Conservation (phyloP, 177 flowering plant species). For the Vitis hybrid region DNA sequence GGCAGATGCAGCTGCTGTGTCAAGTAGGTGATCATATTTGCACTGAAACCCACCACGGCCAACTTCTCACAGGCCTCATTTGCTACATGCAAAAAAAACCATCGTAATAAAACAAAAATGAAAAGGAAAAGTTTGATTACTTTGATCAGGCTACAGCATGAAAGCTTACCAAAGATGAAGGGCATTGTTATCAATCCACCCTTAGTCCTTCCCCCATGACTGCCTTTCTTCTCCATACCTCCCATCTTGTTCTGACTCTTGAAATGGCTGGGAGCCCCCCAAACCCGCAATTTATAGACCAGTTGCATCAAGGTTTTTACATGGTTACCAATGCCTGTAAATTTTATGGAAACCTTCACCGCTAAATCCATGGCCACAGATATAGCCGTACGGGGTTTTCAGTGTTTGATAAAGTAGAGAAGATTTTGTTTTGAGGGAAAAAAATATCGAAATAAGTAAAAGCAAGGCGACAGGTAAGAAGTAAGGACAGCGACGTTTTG, state of each 20-base stretch:
- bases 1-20: constrained; percentile 79
- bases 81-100: constrained; percentile 40
- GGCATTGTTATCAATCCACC: constrained; percentile 88
- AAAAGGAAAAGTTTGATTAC: not conserved
- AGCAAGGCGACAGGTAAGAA: no score
- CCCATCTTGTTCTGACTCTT: constrained; percentile 10
- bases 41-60: constrained; percentile 81
- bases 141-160: not conserved
- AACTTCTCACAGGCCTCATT: constrained; percentile 87
- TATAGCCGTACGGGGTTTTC: no score
- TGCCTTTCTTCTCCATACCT: constrained; percentile 26
- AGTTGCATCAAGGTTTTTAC: not conserved
- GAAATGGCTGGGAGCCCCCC: not conserved
- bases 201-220: constrained; percentile 27
- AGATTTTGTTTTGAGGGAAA: no score
- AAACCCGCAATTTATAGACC: constrained; percentile 5
- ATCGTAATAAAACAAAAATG: not conserved
- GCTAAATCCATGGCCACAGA: no score
- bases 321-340: not conserved
- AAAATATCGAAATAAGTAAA: no score
- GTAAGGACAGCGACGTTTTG: no score
- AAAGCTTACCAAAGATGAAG: constrained; percentile 63
- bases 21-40: constrained; percentile 88
- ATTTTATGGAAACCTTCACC: no score
- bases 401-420: no score